Evolutionary conservation across 1,284 basidiomycete species (phyloP), one percentile per base, ranked within the genome.

Genomic region (Ustilago shanxiensis): DNA sequence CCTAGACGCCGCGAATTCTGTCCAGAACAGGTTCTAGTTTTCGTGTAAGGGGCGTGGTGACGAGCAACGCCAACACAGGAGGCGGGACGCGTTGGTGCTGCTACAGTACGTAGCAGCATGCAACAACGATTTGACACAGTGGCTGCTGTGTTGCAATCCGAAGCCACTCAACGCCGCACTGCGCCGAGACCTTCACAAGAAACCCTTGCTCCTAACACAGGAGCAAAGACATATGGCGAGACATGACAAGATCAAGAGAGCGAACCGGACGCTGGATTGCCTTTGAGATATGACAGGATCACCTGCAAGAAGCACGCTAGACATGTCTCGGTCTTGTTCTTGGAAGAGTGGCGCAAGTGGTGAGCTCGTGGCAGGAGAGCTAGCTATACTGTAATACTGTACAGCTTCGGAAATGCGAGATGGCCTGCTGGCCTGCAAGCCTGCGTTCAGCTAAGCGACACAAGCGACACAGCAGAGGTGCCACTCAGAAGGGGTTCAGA

Each of bases 321-420:
- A 5, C 47, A 49, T 49, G 47, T 49, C 47, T 14, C n/a, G n/a
- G n/a, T n/a, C 47, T 49, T n/a, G 4, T 26, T 2, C 20, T 22
- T 22, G 45, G n/a, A 20, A 47, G 24, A 47, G n/a, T 20, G 45
- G 45, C 6, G n/a, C 31, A 6, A 5, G 11, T 33, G 31, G 31
- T n/a, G n/a, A n/a, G n/a, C n/a, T n/a, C n/a, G n/a, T n/a, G n/a
- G n/a, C n/a, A n/a, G n/a, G n/a, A n/a, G n/a, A n/a, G n/a, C n/a
- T n/a, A n/a, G n/a, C n/a, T n/a, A n/a, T n/a, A n/a, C n/a, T n/a
- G n/a, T n/a, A n/a, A n/a, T n/a, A n/a, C n/a, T n/a, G n/a, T n/a
- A n/a, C n/a, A 20, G 44, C 44, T 28, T 28, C 26, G 47, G 47
- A 49, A 49, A 49, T 49, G 47, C 22, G 47, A 49, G 47, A 49